Conservation (phyloP, 2,329 filamentous ascomycete genomes). For the Colletotrichum endophyticum region DNA sequence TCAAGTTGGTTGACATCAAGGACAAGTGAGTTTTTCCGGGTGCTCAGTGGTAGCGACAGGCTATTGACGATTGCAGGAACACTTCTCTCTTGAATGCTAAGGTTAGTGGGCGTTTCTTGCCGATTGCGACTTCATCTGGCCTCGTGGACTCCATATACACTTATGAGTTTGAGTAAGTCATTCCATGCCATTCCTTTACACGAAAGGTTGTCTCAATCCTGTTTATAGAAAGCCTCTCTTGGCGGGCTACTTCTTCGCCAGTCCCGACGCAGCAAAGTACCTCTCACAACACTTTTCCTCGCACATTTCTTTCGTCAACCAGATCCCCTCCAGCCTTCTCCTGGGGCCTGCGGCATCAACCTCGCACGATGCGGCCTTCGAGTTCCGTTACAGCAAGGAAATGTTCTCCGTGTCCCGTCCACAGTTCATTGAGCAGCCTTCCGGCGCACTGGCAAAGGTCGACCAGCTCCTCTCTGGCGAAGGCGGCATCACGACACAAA, state of each 20-base stretch:
- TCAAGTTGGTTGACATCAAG: constrained; percentile 15
- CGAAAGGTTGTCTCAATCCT: neutral
- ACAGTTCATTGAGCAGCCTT: constrained; percentile 1
- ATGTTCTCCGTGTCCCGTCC: constrained; percentile 16
- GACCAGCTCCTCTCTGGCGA: constrained; percentile 3
- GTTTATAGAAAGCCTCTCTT: constrained; percentile 24
- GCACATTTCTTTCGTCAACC: constrained; percentile 58
- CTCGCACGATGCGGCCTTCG: neutral
- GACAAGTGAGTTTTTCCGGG: constrained; percentile 20
- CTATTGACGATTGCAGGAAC: neutral
- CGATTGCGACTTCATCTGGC: constrained; percentile 24
- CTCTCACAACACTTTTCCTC: constrained; percentile 60
- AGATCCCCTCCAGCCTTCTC: constrained; percentile 60
- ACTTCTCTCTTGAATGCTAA: constrained; percentile 10
- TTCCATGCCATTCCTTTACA: no score
- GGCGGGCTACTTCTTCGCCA: constrained; percentile 59
- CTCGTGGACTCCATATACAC: constrained; percentile 2
- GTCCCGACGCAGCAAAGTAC: constrained; percentile 58
- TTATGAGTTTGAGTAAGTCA: constrained; percentile 2
- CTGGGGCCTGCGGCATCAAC: constrained; percentile 9
- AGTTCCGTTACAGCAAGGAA: constrained; percentile 7
- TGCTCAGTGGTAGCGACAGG: constrained; percentile 25
- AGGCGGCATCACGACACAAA: neutral
- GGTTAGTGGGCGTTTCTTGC: constrained; percentile 27
- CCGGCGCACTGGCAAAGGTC: neutral